Percentiles rank a stretch among this genome's conserved stretches.
These are phyloP conservation scores for Litchi chinensis DNA, from an alignment of 345 rosid species.

Conservation along the genomic window DNA sequence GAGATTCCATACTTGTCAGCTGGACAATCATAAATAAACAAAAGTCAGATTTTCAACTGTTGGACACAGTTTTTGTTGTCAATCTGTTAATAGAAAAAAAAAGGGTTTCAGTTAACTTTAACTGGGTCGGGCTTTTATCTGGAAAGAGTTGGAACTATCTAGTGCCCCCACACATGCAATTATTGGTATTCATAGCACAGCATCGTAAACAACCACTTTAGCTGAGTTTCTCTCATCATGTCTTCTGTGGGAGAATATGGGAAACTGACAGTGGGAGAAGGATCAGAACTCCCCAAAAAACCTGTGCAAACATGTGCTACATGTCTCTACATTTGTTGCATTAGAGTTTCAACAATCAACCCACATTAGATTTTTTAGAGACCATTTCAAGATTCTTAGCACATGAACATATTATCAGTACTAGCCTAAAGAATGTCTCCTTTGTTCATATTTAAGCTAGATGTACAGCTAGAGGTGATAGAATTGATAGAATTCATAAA, in stretches of 20 bases:
- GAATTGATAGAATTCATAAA: too few relatives aligned
- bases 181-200: constrained; percentile 10
- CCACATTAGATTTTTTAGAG: too few relatives aligned
- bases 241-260: too few relatives aligned
- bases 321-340: too few relatives aligned
- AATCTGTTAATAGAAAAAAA: neutral
- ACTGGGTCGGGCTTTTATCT: neutral
- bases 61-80: neutral
- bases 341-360: too few relatives aligned
- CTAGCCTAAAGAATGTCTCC: neutral
- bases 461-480: too few relatives aligned
- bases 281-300: too few relatives aligned
- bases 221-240: neutral
- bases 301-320: too few relatives aligned
- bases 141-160: neutral
- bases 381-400: too few relatives aligned
- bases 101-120: neutral
- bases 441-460: neutral
- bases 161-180: constrained; percentile 14
- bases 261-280: too few relatives aligned
- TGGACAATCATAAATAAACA: neutral
- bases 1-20: neutral
- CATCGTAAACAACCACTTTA: neutral
- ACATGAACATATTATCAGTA: neutral
- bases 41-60: neutral